Evolutionary conservation across 202 grass and related monocot genomes (phyloP), one percentile per base, ranked within the genome.

Genomic region (Musa balbisiana): DNA sequence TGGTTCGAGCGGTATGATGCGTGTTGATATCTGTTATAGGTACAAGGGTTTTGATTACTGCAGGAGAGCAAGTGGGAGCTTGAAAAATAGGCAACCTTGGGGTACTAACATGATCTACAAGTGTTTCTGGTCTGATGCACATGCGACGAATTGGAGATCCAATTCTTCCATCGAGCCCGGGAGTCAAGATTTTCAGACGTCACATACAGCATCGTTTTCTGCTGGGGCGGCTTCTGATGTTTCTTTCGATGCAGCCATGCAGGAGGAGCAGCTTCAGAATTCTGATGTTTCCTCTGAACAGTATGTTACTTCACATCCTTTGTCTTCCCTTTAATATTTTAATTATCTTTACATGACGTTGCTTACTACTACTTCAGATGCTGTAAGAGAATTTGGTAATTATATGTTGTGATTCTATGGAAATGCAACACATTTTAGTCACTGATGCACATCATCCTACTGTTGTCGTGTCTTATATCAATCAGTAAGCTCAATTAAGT

Each of bases 1-100:
- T 59, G 52, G 1, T 13, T 79, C 53, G 80, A 80, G 0, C 69
- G 52, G 2, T 54, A 78, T 69, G 0, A 71, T 59, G 0, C 76
- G 83, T 66, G 71, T 87, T 0, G 85, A 86, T 21, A 79, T 89
- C 51, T 83, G 82, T 2, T 93, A 82, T 73, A 85, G 73, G 58
- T 84, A 93, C 33, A 88, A 83, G 82, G 82, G 94, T 2, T 15
- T 83, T 29, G 85, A 89, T 74, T 86, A 79, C 58, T 89, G 79
- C 21, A 89, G 83, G 81, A 92, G 78, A 85, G 52, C 87, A 9
- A 64, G 76, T 54, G 81, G 64, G 21, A 89, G 76, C 73, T 89
- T 93, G 81, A 98, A 79, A 63, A 87, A 67, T 66, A 62, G 33
- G 8, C 77, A 82, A 51, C 87, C 89, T 3, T 93, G 76, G 86